Base-by-base conservation (phyloP, 176 grass and related monocot genomes). In the Miscanthus lutarioriparius region DNA sequence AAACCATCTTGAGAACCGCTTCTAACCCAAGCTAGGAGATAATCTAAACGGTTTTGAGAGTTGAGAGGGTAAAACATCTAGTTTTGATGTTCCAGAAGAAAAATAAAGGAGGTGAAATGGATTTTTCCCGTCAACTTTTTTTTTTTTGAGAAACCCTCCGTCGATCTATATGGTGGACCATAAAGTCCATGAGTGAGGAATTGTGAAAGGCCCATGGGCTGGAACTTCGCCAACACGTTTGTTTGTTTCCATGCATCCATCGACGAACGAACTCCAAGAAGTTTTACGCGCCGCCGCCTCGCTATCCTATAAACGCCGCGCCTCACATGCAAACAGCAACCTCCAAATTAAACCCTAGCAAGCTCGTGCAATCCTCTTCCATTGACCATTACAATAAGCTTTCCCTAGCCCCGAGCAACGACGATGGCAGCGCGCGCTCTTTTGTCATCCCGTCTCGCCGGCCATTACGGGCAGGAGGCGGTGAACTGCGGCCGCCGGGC, bases 401-500 rank as follows among this genome's bases (percentile, higher is more conserved):
- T 22, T 54, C 51, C 51, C 49, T 19, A 20, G 49, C 49, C 49
- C 17, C 49, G 6, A 53, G 5, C 49, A 53, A 3, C 36, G 2
- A 40, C 25, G 20, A 23, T 23, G 71, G 58, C 58, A 2, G 67
- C 76, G 39, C 76, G 84, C 6, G 20, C 15, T 5, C 1, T 86
- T 43, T 76, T 86, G 64, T 78, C 75, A 20, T 71, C 84, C 30
- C 67, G 54, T 27, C 1, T 80, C 14, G 53, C 76, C 53, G 39
- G 84, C 38, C 13, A 56, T 72, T 47, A 27, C 47, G 17, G 6
- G 8, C 22, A n/a, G 27, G 40, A 30, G 28, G 76, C 15, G 10
- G 27, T 20, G 25, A 32, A 20, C 38, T 20, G 17, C 38, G 75
- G 38, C 13, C 25, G 65, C 26, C 27, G 75, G 27, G 3, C 53